Evolutionary conservation across 2,329 filamentous ascomycete genomes (phyloP), one percentile per base, ranked within the genome.

Genomic region (Talaromyces piceae): DNA sequence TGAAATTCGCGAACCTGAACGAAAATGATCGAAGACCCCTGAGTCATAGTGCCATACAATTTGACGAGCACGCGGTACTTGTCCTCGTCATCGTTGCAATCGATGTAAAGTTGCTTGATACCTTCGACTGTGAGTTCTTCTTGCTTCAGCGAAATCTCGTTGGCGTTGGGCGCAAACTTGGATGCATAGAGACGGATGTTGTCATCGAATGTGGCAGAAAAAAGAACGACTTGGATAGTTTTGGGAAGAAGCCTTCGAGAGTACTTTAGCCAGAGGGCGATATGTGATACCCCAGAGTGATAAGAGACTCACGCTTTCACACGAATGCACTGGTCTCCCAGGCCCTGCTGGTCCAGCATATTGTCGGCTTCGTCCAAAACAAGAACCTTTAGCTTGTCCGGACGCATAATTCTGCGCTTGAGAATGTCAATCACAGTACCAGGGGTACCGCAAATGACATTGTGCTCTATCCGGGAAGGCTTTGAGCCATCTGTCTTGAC

Each of bases 341-440:
- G 77, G 47, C 93, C 91, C 71, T 95, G 89, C 70, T 91, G 86
- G 65, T 97, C 93, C 54, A 98, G 76, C 93, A 98, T 98, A 73
- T 96, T 97, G 73, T 98, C 93, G 52, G 93, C 93, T 74, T 98
- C 93, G 63, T 98, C 93, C 49, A 98, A 79, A 51, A 96, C 91
- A 55, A 98, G 79, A 7, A 95, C 80, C 68, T 83, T 88, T 59
- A 98, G 76, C 52, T 83, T 73, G 16, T 78, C 81, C 0, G 82
- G 71, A 59, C 95, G 82, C 57, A 98, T 79, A 63, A 87, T 80
- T 58, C 83, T 80, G 61, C 84, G 83, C 63, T 85, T 84, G 62
- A 96, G 85, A 61, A 93, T 77, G 63, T 97, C 93, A 75, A 87
- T 85, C 45, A 93, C 88, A 0, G 91, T 97, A 50, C 93, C 93